Conservation (phyloP, 441 rosid genomes). For the Syzygium malaccense region DNA sequence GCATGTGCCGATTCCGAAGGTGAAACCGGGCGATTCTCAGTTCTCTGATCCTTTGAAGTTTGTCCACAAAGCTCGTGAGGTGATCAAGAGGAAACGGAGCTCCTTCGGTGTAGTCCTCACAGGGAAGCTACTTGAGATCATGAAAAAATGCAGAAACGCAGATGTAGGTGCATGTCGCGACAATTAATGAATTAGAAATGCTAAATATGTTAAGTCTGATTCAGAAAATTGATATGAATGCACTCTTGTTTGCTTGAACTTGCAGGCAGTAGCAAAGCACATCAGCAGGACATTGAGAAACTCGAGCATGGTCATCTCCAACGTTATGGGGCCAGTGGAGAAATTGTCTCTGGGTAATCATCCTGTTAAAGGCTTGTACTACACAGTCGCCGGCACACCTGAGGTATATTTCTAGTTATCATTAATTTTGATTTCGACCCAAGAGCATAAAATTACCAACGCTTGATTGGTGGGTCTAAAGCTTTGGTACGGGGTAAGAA, state of each 20-base stretch:
- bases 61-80: constrained; percentile 15
- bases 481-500: no score
- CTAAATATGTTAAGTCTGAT: background rate
- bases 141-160: constrained; percentile 27
- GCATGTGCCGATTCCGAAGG: constrained; percentile 21
- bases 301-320: constrained; percentile 33
- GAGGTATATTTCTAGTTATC: constrained; percentile 17
- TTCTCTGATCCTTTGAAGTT: constrained; percentile 27
- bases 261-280: constrained; percentile 26
- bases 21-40: background rate
- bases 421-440: background rate
- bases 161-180: constrained; percentile 14
- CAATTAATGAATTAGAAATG: background rate
- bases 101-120: constrained; percentile 22
- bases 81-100: constrained; percentile 19
- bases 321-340: constrained; percentile 36
- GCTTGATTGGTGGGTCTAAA: background rate
- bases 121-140: constrained; percentile 16
- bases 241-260: background rate
- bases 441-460: background rate
- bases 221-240: background rate
- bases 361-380: constrained; percentile 41
- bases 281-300: constrained; percentile 17
- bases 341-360: constrained; percentile 32
- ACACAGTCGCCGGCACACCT: constrained; percentile 30